Percentiles rank a stretch among this genome's conserved stretches.
Conservation (phyloP, 129 eudicot species). For the Cynara cardunculus region DNA sequence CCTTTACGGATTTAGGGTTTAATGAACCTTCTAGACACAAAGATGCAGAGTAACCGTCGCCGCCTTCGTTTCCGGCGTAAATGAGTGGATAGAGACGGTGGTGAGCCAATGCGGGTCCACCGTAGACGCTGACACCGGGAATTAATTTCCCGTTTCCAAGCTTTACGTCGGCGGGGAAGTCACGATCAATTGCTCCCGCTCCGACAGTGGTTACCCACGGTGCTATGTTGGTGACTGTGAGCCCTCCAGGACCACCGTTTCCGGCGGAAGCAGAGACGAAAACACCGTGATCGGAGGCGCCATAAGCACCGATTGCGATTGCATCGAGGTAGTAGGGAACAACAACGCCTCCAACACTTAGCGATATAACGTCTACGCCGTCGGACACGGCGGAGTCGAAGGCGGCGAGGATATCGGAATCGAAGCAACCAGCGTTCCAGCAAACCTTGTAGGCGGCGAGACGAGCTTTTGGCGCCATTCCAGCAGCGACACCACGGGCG, state of each 20-base stretch:
- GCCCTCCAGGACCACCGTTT: constrained; percentile 89
- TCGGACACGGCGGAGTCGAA: constrained; percentile 87
- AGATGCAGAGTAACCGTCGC: constrained; percentile 87
- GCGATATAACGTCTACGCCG: constrained; percentile 80
- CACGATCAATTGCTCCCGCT: constrained; percentile 83
- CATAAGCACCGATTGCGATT: constrained; percentile 77
- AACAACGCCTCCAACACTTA: constrained; percentile 80
- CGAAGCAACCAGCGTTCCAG: constrained; percentile 84
- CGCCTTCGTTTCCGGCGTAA: constrained; percentile 72
- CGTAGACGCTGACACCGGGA: constrained; percentile 75
- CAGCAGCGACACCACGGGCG: constrained; percentile 91
- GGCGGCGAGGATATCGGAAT: constrained; percentile 88
- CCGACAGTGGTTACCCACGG: constrained; percentile 99
- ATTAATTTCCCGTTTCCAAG: constrained; percentile 80
- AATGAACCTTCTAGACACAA: constrained; percentile 83
- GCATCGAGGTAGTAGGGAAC: constrained; percentile 88
- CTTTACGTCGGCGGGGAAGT: constrained; percentile 85
- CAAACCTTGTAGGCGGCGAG: constrained; percentile 91
- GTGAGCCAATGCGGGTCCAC: constrained; percentile 63
- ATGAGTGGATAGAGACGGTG: constrained; percentile 59
- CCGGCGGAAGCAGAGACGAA: constrained; percentile 96
- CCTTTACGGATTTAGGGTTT: constrained; percentile 52
- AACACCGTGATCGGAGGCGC: constrained; percentile 65
- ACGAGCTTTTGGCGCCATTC: constrained; percentile 95
- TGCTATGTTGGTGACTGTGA: constrained; percentile 80